Evolutionary conservation across 768 basidiomycete species (phyloP).

Genomic region (Russula compacta): DNA sequence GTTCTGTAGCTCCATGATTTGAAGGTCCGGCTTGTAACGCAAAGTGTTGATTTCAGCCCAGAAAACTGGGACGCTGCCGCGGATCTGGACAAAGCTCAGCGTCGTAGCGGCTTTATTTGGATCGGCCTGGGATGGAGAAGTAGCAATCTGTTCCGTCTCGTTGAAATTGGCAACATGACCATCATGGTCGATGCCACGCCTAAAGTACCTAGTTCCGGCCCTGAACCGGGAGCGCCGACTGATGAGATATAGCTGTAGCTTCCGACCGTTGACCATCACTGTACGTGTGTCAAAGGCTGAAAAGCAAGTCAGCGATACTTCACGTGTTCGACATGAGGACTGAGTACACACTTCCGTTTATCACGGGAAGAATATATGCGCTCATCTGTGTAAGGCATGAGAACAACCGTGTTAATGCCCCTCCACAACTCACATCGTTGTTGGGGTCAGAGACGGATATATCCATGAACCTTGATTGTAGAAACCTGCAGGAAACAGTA

Average conservation of each 20-base stretch:
- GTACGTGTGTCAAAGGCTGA: conserved; percentile 82
- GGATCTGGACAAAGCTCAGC: conserved; percentile 85
- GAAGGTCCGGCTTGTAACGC: conserved; percentile 92
- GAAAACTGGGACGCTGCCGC: conserved; percentile 89
- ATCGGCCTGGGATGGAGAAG: conserved; percentile 53
- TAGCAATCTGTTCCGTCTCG: conserved; percentile 91
- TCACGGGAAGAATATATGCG: conserved; percentile 81
- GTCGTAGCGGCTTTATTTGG: conserved; percentile 46
- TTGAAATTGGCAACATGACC: conserved; percentile 97
- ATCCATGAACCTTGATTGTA: conserved; percentile 58
- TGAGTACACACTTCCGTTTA: conserved; percentile 80
- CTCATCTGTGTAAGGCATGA: conserved; percentile 48
- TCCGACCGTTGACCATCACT: conserved; percentile 63
- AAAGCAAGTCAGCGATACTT: neutral
- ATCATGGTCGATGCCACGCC: conserved; percentile 80
- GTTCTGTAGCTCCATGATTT: conserved; percentile 87
- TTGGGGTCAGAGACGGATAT: conserved; percentile 39
- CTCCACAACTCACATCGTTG: conserved; percentile 49
- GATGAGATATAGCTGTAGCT: conserved; percentile 78
- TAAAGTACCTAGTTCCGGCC: conserved; percentile 95
- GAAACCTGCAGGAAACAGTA: conserved; percentile 29
- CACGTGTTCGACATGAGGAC: neutral
- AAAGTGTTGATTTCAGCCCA: conserved; percentile 97
- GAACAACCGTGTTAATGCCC: neutral
- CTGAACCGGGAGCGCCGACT: conserved; percentile 90